Evolutionary conservation across 148 eudicot species (phyloP).

Genomic region (Mesembryanthemum crystallinum): DNA sequence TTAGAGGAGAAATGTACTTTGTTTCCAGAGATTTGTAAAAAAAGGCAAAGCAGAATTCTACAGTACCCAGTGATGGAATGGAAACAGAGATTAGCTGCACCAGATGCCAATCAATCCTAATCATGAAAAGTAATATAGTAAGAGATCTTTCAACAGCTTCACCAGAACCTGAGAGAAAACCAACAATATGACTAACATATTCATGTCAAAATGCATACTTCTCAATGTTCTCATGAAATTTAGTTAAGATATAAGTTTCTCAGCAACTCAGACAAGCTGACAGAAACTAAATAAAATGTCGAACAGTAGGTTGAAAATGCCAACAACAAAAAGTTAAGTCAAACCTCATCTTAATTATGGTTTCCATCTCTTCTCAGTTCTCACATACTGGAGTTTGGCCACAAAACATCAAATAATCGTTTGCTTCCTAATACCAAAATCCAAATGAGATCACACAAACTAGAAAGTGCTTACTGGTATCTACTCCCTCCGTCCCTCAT

Average conservation of each 20-base stretch:
- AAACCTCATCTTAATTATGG: background rate
- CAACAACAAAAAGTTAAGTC: background rate
- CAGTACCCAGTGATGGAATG: conserved; percentile 85
- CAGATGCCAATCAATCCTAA: conserved; percentile 89
- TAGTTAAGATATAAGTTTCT: background rate
- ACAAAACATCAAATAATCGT: background rate
- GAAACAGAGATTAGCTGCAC: conserved; percentile 85
- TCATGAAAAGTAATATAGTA: conserved; percentile 19
- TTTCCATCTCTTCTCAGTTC: background rate
- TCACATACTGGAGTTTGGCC: background rate
- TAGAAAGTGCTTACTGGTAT: background rate
- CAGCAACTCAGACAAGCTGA: background rate
- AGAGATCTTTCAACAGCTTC: conserved; percentile 20
- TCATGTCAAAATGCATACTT: background rate
- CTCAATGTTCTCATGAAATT: background rate
- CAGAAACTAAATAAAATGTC: no score
- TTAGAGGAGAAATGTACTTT: conserved; percentile 25
- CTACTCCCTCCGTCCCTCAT: no score
- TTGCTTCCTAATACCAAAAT: background rate
- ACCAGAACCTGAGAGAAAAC: background rate
- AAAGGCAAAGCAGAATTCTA: conserved; percentile 9
- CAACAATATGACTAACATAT: background rate
- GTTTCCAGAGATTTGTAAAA: conserved; percentile 9
- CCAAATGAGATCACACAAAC: background rate
- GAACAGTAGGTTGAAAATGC: background rate